Evolutionary conservation across 441 rosid genomes (phyloP).

Genomic region (Heliophila coronopifolia): DNA sequence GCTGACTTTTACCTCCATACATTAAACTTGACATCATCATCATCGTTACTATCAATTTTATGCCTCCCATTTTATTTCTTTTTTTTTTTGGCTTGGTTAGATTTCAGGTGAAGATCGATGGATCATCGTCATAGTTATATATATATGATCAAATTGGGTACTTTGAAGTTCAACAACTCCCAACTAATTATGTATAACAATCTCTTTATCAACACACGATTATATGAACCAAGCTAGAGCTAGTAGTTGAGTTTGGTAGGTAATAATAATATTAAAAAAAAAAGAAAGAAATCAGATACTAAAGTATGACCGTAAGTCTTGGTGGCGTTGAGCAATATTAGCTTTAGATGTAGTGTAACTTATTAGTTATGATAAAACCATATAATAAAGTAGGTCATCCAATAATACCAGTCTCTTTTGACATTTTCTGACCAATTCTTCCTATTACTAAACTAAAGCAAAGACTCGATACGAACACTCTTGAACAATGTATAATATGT

Average conservation of each 20-base stretch:
- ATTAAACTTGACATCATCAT: slow-evolving; percentile 29
- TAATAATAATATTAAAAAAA: no score
- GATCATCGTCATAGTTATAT: slow-evolving; percentile 17
- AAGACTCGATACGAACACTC: no score
- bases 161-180: slow-evolving; percentile 69
- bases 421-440: slow-evolving; percentile 24
- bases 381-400: slow-evolving; percentile 25
- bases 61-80: no score
- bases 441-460: no score
- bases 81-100: neutral
- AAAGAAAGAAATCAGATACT: no score
- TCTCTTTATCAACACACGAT: neutral
- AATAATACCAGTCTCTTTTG: slow-evolving; percentile 21
- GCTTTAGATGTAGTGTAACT: slow-evolving; percentile 11
- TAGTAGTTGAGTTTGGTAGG: slow-evolving; percentile 25
- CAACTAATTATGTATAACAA: slow-evolving; percentile 19
- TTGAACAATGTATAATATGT: no score
- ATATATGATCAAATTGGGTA: slow-evolving; percentile 34
- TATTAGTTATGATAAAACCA: neutral
- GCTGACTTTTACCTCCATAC: slow-evolving; percentile 37
- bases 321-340: no score
- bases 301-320: no score
- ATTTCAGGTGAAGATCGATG: neutral
- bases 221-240: neutral
- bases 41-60: slow-evolving; percentile 25